phyloP scores from a whole-genome alignment of 2,329 filamentous ascomycete species.

The Calonectria henricotiae region DNA sequence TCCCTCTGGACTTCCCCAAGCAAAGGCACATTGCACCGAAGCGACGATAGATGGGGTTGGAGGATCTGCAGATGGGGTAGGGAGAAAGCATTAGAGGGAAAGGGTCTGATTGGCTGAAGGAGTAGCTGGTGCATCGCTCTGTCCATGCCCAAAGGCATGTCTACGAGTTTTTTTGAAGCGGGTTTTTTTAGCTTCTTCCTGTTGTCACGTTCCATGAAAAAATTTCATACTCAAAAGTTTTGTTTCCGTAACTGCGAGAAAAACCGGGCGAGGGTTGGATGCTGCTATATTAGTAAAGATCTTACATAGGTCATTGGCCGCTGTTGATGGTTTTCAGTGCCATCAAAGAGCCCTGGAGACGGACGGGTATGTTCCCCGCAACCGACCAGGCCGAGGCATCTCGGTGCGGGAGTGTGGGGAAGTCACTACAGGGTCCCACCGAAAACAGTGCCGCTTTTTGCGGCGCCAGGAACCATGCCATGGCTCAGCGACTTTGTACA shows the following conservation, averaged over 20 bases:
- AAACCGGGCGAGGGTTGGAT: background rate
- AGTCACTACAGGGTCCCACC: slow-evolving; percentile 20
- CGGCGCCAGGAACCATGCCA: background rate
- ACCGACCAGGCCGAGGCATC: slow-evolving; percentile 46
- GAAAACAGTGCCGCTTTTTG: slow-evolving; percentile 1
- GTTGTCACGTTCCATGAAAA: slow-evolving; percentile 16
- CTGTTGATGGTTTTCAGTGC: background rate
- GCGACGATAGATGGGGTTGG: slow-evolving; percentile 42
- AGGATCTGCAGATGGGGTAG: background rate
- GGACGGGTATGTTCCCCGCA: slow-evolving; percentile 29
- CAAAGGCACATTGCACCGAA: slow-evolving; percentile 57
- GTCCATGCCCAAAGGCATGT: slow-evolving; percentile 1
- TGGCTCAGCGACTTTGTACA: background rate
- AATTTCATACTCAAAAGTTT: slow-evolving; percentile 3
- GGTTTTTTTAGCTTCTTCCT: slow-evolving; percentile 16
- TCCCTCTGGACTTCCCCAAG: slow-evolving; percentile 90
- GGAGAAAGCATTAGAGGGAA: background rate
- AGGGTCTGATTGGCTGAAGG: background rate
- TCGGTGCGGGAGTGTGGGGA: slow-evolving; percentile 47
- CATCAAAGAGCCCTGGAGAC: background rate
- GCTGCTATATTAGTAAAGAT: background rate
- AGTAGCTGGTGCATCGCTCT: slow-evolving; percentile 10
- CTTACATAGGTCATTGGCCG: background rate
- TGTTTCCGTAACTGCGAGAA: background rate
- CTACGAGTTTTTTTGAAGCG: slow-evolving; percentile 26